A percentile compares a stretch with the other conserved stretches of the same genome.
Conservation (phyloP, 768 basidiomycete species). For the Phylloporus arenicola region DNA sequence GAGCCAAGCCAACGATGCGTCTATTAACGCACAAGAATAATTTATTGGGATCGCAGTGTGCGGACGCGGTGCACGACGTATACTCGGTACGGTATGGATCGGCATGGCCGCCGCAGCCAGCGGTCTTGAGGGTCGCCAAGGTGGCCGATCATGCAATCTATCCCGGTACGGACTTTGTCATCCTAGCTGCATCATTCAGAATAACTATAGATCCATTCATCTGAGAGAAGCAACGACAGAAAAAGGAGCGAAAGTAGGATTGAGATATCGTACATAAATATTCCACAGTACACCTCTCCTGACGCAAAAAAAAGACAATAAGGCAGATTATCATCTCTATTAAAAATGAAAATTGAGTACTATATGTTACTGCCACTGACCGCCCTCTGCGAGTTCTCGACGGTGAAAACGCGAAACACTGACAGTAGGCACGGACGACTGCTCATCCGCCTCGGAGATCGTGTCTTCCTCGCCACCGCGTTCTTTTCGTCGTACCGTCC, state of each 20-base stretch:
- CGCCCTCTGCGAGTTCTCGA: constrained; percentile 40
- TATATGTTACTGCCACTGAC: constrained; percentile 23
- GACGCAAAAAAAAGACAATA: not conserved
- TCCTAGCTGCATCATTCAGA: not conserved
- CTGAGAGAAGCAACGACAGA: not conserved
- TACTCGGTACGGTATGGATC: constrained; percentile 35
- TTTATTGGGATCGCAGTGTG: constrained; percentile 34
- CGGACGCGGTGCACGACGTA: constrained; percentile 37
- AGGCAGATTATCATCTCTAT: constrained; percentile 12
- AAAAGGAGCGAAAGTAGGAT: constrained; percentile 1
- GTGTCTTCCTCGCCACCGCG: constrained; percentile 41
- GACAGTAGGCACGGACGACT: constrained; percentile 22
- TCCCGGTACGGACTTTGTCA: constrained; percentile 18
- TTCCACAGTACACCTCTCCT: constrained; percentile 13
- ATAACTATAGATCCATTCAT: constrained; percentile 11
- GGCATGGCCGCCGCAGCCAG: constrained; percentile 27
- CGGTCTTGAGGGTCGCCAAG: constrained; percentile 27
- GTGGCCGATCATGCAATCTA: constrained; percentile 3
- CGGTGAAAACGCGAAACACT: constrained; percentile 33
- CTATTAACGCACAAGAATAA: constrained; percentile 41
- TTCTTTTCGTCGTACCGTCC: constrained; percentile 37
- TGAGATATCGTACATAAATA: constrained; percentile 33
- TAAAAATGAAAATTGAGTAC: constrained; percentile 11
- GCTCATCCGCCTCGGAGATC: constrained; percentile 45
- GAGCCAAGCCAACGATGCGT: constrained; percentile 38